Base-by-base conservation (phyloP, 2,329 filamentous ascomycete species). In the Macrophomina pseudophaseolina region DNA sequence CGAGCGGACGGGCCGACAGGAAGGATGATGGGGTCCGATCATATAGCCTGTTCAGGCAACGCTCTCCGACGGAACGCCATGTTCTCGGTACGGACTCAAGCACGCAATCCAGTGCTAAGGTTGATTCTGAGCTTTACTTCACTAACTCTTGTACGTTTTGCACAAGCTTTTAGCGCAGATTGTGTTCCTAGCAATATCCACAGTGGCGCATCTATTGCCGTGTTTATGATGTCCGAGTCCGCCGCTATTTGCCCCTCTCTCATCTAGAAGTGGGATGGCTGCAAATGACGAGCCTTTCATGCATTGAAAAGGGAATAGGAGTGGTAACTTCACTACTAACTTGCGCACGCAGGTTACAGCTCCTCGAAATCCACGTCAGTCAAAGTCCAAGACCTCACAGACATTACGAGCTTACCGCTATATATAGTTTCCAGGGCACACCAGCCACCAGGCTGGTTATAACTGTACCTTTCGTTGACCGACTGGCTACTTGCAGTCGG, bases 101-200 rank as follows among this genome's bases (percentile, higher is more conserved):
- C 52, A 54, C 52, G 52, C 52, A 32, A 54, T 54, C 52, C 16
- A 7, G 33, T 33, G 33, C 52, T 40, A 40, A 30, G 16, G 38
- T 54, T 54, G 52, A 23, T 54, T 54, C 52, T 54, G 40, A 54
- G 52, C 52, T 38, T 16, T 54, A 38, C 32, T 54, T 40, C 38
- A 28, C 52, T 33, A 54, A 54, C 32, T 18, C 32, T 40, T 54
- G 52, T 38, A 38, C 52, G 51, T 11, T 54, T 54, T 30, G 7
- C 52, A 12, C 52, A 54, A 54, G 52, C 33, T 38, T 54, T 40
- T 38, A 16, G 32, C 52, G 52, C 9, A 16, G 5, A 33, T 14
- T 30, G 3, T 30, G 12, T 11, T 35, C 51, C 35, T 16, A 30
- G 51, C 51, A 7, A 35, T 16, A 53, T 33, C 51, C 30, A 14